Evolutionary conservation across 495 filamentous ascomycete genomes (phyloP), one percentile per base, ranked within the genome.

Genomic region (Stereocaulon alpinum): DNA sequence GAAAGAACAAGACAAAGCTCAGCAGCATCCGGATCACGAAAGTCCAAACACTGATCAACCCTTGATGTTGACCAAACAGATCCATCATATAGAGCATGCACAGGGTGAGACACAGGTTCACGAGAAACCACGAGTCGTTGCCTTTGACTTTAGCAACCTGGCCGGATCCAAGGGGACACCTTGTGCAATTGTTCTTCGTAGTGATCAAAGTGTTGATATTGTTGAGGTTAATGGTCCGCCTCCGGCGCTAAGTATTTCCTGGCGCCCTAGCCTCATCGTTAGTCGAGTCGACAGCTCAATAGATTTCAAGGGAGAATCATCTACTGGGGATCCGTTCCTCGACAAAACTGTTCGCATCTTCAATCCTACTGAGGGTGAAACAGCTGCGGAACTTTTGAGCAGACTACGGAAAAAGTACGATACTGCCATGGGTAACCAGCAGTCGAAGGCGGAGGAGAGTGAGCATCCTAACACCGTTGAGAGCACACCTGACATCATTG

Each of bases 71-170:
- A 80, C 77, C 32, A 80, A 76, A 57, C 64, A 71, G 34, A 69
- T 79, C 34, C 76, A 78, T 22, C 75, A 79, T 52, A 67, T 81
- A 2, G 70, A 71, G 49, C 66, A 66, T 40, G 72, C 77, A 0
- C 79, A 71, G 59, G 68, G 78, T 54, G 72, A 76, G 58, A 66
- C 63, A 34, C 69, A 76, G 37, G 64, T 77, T 0, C 73, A 71
- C 66, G 73, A 83, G 71, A 74, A 79, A 11, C 78, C 86, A 44
- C 79, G 85, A 17, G 81, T 96, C 34, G 86, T 93, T 0, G 87
- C 86, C 2, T 96, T 95, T 69, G 91, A 96, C 66, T 95, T 89
- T 76, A 76, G 94, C 56, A 87, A 66, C 67, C 80, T 76, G 72
- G 83, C 80, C 72, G 48, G 77, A 2, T 72, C 79, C 10, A 71